Conservation (phyloP, 768 basidiomycete genomes). For the Phanerochaete carnosa region DNA sequence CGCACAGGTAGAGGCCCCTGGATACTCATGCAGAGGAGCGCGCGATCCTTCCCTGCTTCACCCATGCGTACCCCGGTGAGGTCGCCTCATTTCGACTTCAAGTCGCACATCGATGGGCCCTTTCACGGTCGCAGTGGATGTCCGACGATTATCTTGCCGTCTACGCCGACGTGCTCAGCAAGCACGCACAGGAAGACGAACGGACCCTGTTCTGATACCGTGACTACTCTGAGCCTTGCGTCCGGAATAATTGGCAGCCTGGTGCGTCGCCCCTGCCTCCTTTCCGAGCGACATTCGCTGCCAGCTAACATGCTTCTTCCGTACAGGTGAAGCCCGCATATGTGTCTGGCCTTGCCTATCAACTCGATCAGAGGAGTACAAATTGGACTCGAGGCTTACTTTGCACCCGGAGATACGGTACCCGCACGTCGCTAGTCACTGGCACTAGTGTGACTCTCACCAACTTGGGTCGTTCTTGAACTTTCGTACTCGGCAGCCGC, state of each 20-base stretch:
- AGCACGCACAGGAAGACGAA: neutral
- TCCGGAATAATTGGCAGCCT: neutral
- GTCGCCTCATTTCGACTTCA: neutral
- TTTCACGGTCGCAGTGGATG: neutral
- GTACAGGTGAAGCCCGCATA: neutral
- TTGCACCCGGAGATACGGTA: neutral
- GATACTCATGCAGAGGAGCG: neutral
- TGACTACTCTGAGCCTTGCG: neutral
- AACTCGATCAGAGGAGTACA: neutral
- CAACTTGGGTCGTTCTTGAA: neutral
- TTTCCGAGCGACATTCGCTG: neutral
- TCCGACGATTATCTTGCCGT: neutral
- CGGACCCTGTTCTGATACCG: neutral
- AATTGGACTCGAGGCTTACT: neutral
- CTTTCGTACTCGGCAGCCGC: neutral
- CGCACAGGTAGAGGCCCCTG: neutral
- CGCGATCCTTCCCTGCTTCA: neutral
- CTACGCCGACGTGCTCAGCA: neutral
- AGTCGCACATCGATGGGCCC: neutral
- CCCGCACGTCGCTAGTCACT: neutral
- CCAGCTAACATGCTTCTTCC: neutral
- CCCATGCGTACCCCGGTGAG: neutral
- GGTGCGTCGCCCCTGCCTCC: neutral
- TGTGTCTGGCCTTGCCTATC: neutral
- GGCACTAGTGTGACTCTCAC: neutral